Evolutionary conservation across 257 asterid genomes (phyloP).

Genomic region (Orobanche coerulescens): DNA sequence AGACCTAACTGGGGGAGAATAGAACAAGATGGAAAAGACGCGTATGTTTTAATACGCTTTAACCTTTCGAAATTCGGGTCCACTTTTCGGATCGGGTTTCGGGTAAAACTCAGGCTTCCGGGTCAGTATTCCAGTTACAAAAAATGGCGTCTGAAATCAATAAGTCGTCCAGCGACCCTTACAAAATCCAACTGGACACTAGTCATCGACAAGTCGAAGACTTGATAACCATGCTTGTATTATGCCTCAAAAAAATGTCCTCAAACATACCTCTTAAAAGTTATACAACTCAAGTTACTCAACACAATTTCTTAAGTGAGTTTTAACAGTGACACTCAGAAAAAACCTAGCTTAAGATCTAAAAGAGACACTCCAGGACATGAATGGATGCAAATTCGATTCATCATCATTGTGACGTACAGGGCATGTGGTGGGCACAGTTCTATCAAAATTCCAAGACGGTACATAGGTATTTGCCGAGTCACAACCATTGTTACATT

Average conservation of each 20-base stretch:
- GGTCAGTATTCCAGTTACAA: no score
- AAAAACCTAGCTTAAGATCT: not conserved
- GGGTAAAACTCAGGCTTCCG: no score
- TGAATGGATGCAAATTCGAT: not conserved
- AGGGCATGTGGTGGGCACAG: not conserved
- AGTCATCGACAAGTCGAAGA: no score
- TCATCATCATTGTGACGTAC: conserved; percentile 6
- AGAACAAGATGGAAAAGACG: no score
- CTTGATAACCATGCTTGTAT: not conserved
- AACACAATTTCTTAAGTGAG: not conserved
- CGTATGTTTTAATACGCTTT: no score
- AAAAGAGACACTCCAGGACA: not conserved
- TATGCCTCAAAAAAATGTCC: not conserved
- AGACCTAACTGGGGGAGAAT: no score
- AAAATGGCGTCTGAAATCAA: no score
- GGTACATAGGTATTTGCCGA: not conserved
- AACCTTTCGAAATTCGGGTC: no score
- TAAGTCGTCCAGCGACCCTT: no score
- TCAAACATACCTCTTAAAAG: not conserved
- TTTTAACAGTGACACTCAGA: not conserved
- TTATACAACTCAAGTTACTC: not conserved
- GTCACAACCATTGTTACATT: not conserved
- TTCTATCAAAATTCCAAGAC: not conserved
- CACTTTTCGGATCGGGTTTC: no score
- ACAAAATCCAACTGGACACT: no score